Base-by-base conservation (phyloP, 1,139 yeast genomes). In the Scheffersomyces lignicola region DNA sequence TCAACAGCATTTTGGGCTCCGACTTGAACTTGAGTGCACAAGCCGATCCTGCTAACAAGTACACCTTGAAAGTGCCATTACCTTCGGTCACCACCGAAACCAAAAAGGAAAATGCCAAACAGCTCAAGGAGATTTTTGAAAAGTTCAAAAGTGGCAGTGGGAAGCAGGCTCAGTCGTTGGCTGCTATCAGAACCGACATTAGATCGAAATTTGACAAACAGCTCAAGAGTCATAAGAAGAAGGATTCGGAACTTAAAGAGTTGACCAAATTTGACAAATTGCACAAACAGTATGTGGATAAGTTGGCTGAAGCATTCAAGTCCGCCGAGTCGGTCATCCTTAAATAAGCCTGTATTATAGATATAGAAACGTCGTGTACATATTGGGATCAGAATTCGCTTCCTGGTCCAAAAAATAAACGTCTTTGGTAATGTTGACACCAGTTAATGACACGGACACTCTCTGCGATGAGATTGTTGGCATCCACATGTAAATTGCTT, bases 11-110 rank as follows among this genome's bases (percentile, higher is more conserved):
- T 26, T 58, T 88, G 41, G 83, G 76, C 2, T 70, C 90, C 0
- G 77, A 76, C 9, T 60, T 87, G 54, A 85, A 86, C 48, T 62
- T 90, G 66, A 87, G 83, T 41, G 95, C 97, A 1, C 89, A 83
- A 50, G 68, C 70, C 17, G 90, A 87, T 43, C 77, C 86, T 2
- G 63, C 76, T 35, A 85, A 83, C 52, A 80, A 80, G 33, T 95
- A 85, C 56, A 73, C 83, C 24, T 65, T 90, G 51, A 81, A 78
- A 46, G 81, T 88, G 8, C 78, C 88, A 1, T 65, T 88, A 40
- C 95, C 95, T 21, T 82, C 88, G 15, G 72, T 81, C 18, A 82
- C 90, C 7, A 73, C 82, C 3, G 95, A 85, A 40, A 66, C 82
- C 17, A 81, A 84, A 51, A 63, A 72, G 37, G 79, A 73, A 35